Conservation (phyloP, 2,329 filamentous ascomycete species). For the Lachnellula occidentalis region DNA sequence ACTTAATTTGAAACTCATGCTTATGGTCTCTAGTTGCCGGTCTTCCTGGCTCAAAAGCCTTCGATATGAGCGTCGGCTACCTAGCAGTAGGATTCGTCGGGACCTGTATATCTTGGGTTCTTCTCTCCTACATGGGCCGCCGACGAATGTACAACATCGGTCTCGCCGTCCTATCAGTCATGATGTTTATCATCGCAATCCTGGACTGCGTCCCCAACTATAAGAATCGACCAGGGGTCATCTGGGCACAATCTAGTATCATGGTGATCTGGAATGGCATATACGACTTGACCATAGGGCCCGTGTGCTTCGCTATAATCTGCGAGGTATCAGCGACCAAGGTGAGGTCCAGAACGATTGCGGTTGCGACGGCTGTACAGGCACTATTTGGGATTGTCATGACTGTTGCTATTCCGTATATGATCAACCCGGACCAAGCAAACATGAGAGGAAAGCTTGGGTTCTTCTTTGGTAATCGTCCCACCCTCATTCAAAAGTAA, state of each 20-base stretch:
- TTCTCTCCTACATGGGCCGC: conserved; percentile 49
- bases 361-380: conserved; percentile 6
- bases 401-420: conserved; percentile 32
- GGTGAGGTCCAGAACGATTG: conserved; percentile 24
- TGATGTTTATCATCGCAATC: conserved; percentile 45
- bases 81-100: conserved; percentile 47
- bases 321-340: conserved; percentile 6
- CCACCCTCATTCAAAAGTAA: neutral
- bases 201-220: conserved; percentile 19
- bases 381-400: conserved; percentile 10
- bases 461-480: conserved; percentile 31
- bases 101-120: conserved; percentile 45
- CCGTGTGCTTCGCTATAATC: conserved; percentile 3
- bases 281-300: conserved; percentile 31
- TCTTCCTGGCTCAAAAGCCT: conserved; percentile 47
- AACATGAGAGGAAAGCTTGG: conserved; percentile 37
- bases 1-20: neutral
- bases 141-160: conserved; percentile 59
- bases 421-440: conserved; percentile 38
- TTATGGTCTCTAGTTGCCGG: conserved; percentile 44
- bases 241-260: conserved; percentile 34
- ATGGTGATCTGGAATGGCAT: conserved; percentile 35
- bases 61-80: conserved; percentile 47
- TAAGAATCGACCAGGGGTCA: conserved; percentile 7
- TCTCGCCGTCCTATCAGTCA: conserved; percentile 45